Evolutionary conservation across 2,329 filamentous ascomycete genomes (phyloP), one percentile per base, ranked within the genome.

Genomic region (Beauveria sp.): DNA sequence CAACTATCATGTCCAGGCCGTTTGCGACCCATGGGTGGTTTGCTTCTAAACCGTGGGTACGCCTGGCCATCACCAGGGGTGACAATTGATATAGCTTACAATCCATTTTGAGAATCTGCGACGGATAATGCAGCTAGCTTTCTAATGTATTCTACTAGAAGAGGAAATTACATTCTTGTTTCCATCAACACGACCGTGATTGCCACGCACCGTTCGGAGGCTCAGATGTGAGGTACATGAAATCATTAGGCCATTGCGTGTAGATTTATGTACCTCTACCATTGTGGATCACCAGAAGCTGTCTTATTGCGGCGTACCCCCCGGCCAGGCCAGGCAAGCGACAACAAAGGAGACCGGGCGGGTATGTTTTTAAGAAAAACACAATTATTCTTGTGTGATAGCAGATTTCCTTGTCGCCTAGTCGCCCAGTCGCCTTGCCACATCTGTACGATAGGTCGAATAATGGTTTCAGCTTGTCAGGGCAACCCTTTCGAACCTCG

Each of bases 1-100:
- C 64, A 73, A 70, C 58, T 76, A 75, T 62, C 71, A 68, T 28
- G 66, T 76, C 7, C 67, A 75, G 59, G 74, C 72, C 5, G 68
- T 74, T 58, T 76, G 74, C 53, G 67, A 70, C 30, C 74, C 74
- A 18, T 76, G 74, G 74, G 73, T 75, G 66, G 72, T 68, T 20
- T 76, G 74, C 55, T 55, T 63, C 47, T 72, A 65, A 68, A 50
- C 18, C 18, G 53, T 62, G 55, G 46, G 28, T 40, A 48, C 46
- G 40, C 47, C 30, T 24, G 43, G 20, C 22, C 16, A 6, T 40
- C 30, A 44, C 53, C 28, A 62, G 63, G 52, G 59, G 62, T 9
- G 48, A 22, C 10, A 14, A 41, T 54, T 24, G 41, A 54, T 16
- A 40, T 60, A 20, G 58, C 58, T 60, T 54, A 26, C 14, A 54